Percentiles rank a stretch among this genome's conserved stretches.
Evolutionary conservation across 129 eudicot species (phyloP).

Genomic region (Helichrysum umbraculigerum): DNA sequence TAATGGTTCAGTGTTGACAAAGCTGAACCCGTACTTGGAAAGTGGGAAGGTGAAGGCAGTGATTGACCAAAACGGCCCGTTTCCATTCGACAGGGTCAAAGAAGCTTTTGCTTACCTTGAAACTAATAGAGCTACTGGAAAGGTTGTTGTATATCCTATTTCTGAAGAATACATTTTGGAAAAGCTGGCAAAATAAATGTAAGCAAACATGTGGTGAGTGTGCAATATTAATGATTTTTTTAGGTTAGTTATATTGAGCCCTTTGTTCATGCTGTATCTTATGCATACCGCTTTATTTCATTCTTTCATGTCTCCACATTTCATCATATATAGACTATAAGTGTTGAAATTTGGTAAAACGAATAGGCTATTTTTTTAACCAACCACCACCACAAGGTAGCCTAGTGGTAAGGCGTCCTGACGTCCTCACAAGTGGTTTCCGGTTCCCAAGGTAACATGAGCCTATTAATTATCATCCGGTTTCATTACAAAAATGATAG

Average conservation of each 20-base stretch:
- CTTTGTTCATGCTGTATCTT: neutral
- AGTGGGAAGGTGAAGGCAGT: constrained; percentile 42
- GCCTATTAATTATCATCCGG: no score
- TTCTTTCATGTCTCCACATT: neutral
- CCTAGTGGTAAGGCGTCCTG: no score
- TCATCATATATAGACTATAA: neutral
- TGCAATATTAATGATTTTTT: constrained; percentile 10
- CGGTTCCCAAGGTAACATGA: no score
- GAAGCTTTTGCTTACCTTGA: constrained; percentile 45
- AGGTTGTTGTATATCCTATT: constrained; percentile 45
- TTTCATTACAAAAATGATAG: no score
- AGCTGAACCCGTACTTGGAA: constrained; percentile 39
- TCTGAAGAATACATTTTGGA: constrained; percentile 38
- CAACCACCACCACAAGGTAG: no score
- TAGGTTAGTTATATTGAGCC: neutral
- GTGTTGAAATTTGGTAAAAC: no score
- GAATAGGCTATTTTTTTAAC: no score
- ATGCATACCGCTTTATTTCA: neutral
- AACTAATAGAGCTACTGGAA: constrained; percentile 36
- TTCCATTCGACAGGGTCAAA: constrained; percentile 39
- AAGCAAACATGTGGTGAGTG: constrained; percentile 26
- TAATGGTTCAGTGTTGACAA: constrained; percentile 30
- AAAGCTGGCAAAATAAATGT: constrained; percentile 30
- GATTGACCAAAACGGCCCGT: constrained; percentile 40
- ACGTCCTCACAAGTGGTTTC: no score